These are phyloP conservation scores for Amoebophrya sp. DNA, from an alignment of 169 alveolate genomes.

Conservation along the genomic window DNA sequence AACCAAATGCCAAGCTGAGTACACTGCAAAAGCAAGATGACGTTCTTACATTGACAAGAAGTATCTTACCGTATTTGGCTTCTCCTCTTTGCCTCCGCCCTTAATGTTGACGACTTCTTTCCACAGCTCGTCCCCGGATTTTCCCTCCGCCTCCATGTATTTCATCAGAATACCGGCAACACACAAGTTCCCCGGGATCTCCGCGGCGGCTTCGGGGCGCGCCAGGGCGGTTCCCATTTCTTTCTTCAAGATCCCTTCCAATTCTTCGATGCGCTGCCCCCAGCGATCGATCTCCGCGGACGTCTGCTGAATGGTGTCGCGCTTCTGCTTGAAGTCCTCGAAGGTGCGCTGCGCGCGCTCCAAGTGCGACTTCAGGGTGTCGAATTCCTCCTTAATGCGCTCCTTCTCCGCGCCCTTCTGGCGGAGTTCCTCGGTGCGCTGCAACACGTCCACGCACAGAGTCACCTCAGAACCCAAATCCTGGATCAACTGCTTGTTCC, in stretches of 20 bases:
- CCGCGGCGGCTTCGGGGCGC: background rate
- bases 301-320: background rate
- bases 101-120: background rate
- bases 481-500: constrained; percentile 23
- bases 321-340: background rate
- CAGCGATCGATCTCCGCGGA: background rate
- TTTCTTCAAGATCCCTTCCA: background rate
- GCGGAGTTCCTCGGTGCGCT: background rate
- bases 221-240: background rate
- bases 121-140: background rate
- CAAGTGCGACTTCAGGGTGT: background rate
- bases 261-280: constrained; percentile 8
- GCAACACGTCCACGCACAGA: background rate
- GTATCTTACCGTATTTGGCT: background rate
- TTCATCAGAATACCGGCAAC: background rate
- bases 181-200: background rate
- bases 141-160: background rate
- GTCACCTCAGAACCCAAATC: constrained; percentile 12
- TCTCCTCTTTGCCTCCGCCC: background rate
- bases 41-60: too few species aligned
- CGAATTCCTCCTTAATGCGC: background rate
- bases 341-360: background rate
- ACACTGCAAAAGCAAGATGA: too few species aligned
- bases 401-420: background rate
- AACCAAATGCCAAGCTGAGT: too few species aligned